Base-by-base conservation (phyloP, 345 rosid genomes). In the Rhizophora mangle region DNA sequence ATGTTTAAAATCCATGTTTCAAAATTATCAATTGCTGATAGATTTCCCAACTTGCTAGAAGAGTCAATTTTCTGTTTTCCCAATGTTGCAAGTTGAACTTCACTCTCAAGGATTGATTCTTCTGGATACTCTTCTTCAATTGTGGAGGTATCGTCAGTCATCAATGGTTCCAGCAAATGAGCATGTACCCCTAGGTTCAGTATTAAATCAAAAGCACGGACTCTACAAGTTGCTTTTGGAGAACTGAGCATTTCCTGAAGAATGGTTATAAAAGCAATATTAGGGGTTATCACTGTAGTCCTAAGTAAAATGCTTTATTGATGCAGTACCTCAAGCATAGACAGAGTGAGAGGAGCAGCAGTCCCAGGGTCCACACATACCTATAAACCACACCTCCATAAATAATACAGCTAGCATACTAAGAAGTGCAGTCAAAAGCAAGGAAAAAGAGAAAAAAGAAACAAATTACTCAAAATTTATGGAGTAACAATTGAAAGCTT, bases 181-280 rank as follows among this genome's bases (percentile, higher is more conserved):
- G 94, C 92, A 85, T 95, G 99, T 67, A 95, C 99, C 68, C 98
- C 99, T 60, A 95, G 93, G 81, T 95, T 95, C 82, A 95, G 82
- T 73, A 95, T 86, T 79, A 95, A 81, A 83, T 95, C 99, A 83
- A 95, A 92, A 70, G 92, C 98, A 74, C 97, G 97, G 63, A 88
- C 81, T 82, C 90, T 84, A 78, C 94, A 88, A 55, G 86, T 85
- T 67, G 87, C 73, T 82, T 81, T 84, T 52, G 96, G 78, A 80
- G 99, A 95, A 82, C 84, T 78, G 69, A 95, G 89, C 96, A 95
- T 95, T 79, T 90, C 99, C 99, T 95, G 87, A 74, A 79, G 77
- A 43, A 72, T 30, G 67, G 49, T 67, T 67, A 49, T 55, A 27
- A 58, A 76, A 68, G 49, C 29, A 49, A 69, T 62, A 68, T 80